Conservation (phyloP, 257 asterid genomes). For the Vinca minor region DNA sequence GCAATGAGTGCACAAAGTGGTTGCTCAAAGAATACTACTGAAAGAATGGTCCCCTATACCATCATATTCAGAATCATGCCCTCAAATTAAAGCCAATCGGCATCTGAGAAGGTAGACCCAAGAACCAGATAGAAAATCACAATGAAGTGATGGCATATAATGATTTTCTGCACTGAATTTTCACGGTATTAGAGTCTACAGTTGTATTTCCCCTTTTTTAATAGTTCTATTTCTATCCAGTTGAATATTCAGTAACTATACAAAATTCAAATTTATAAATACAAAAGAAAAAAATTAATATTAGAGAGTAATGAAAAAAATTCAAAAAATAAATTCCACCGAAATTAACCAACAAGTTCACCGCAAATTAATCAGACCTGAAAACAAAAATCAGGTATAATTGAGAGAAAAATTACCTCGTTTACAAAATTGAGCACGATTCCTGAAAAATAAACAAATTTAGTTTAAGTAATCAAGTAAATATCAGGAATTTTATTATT, state of each 20-base stretch:
- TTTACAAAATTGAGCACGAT: conserved; percentile 89
- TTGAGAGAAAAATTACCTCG: conserved; percentile 40
- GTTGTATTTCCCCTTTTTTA: not conserved
- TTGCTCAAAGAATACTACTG: no score
- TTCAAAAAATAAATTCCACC: not conserved
- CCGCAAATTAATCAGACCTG: not conserved
- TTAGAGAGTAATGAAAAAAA: not conserved
- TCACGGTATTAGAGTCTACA: not conserved
- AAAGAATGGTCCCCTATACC: no score
- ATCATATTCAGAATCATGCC: no score
- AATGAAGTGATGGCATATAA: no score
- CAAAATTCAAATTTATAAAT: not conserved
- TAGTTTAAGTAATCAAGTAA: not conserved
- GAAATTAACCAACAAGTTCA: not conserved
- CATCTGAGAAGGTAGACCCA: no score
- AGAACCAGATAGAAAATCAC: no score
- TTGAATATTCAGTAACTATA: not conserved
- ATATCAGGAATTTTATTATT: not conserved
- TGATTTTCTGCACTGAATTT: not conserved
- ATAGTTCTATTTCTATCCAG: no score
- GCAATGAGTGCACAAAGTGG: no score
- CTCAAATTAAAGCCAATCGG: no score
- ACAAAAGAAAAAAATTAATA: not conserved
- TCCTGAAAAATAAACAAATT: conserved; percentile 32
- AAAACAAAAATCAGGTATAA: not conserved